Base-by-base conservation (phyloP, 1,139 yeast genomes). In the Geotrichum candidum region DNA sequence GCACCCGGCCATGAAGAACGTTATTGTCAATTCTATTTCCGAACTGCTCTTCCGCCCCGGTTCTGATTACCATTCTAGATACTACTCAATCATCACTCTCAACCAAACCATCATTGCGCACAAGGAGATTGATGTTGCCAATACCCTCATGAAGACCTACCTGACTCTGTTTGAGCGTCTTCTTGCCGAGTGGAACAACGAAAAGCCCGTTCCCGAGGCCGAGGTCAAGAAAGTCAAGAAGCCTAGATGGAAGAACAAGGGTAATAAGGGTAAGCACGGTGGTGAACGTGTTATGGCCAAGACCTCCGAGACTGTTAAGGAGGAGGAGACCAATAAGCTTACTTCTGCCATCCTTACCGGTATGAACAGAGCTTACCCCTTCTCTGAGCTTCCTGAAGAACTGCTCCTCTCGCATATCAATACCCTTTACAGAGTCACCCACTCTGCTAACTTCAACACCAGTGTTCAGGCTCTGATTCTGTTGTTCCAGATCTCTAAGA, bases 321-420 rank as follows among this genome's bases (percentile, higher is more conserved):
- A 90, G 72, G 98, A 94, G 71, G 89, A 87, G 70, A 88, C 86
- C 70, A 82, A 96, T 53, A 89, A 90, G 71, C 78, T 94, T 69
- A 90, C 92, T 68, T 87, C 97, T 46, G 97, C 97, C 25, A 82
- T 95, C 64, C 83, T 94, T 66, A 91, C 99, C 1, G 99, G 99
- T 67, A 83, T 94, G 65, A 95, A 95, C 74, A 88, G 99, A 77
- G 95, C 99, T 0, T 92, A 90, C 80, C 98, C 99, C 62, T 94
- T 90, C 73, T 86, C 97, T 1, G 82, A 84, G 65, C 79, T 95
- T 62, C 88, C 96, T 9, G 80, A 84, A 59, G 85, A 85, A 25
- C 82, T 84, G 9, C 92, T 90, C 74, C 84, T 86, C 66, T 79
- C 82, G 65, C 98, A 95, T 76, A 80, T 92, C 71, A 87, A 90